phyloP scores from a whole-genome alignment of 176 grass and related monocot species.

The Thinopyrum elongatum region DNA sequence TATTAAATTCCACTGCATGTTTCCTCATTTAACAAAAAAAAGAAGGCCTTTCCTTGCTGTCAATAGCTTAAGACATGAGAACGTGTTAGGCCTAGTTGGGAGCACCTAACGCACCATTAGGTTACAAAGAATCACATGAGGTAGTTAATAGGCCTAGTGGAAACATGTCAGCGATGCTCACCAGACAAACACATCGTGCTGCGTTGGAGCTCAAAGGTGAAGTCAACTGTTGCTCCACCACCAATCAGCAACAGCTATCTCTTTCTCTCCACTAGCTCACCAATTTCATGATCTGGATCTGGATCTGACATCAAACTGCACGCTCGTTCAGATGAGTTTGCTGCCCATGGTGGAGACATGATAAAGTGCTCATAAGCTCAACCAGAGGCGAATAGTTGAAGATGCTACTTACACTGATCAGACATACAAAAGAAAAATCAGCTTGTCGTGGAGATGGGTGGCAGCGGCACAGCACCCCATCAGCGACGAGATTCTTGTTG shows the following conservation, averaged over 20 bases:
- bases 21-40: too few species aligned
- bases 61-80: not conserved
- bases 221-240: not conserved
- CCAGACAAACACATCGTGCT: not conserved
- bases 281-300: not conserved
- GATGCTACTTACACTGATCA: not conserved
- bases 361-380: not conserved
- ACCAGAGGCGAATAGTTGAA: not conserved
- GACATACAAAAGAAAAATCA: not conserved
- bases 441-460: slow-evolving; percentile 3
- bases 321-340: not conserved
- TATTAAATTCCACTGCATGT: too few species aligned
- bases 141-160: not conserved
- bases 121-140: not conserved
- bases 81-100: not conserved
- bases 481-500: not conserved
- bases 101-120: not conserved
- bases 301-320: not conserved
- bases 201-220: not conserved
- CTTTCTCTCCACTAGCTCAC: not conserved
- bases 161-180: slow-evolving; percentile 12
- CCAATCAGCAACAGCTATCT: not conserved
- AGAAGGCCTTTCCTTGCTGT: not conserved
- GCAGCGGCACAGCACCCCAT: not conserved
- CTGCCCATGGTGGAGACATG: not conserved